Evolutionary conservation across 2,329 filamentous ascomycete genomes (phyloP).

Genomic region (Berkeleyomyces rouxiae): DNA sequence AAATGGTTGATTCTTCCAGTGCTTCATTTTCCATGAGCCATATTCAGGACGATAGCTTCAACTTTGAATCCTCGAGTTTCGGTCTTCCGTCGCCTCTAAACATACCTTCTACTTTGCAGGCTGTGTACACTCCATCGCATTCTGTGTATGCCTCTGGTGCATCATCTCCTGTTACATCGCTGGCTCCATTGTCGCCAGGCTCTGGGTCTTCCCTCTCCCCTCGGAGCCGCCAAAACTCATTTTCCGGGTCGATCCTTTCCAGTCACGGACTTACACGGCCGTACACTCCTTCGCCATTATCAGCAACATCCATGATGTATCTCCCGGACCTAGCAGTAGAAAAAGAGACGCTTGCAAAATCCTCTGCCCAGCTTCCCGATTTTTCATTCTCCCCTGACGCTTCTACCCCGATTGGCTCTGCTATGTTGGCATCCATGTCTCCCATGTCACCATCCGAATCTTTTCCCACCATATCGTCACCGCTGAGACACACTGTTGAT

Average conservation of each 20-base stretch:
- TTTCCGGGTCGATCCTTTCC: slow-evolving; percentile 2
- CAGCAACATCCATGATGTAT: slow-evolving; percentile 1
- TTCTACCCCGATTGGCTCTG: not conserved
- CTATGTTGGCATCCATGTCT: not conserved
- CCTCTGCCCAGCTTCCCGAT: not conserved
- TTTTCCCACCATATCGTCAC: not conserved
- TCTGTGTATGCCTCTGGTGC: slow-evolving; percentile 8
- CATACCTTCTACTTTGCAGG: slow-evolving; percentile 7
- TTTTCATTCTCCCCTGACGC: not conserved
- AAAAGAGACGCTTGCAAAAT: not conserved
- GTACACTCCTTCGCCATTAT: slow-evolving; percentile 11
- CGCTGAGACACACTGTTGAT: not conserved
- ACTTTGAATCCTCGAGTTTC: not conserved
- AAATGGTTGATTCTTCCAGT: slow-evolving; percentile 29
- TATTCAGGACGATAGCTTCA: not conserved
- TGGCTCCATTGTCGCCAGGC: not conserved
- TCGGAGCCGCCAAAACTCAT: not conserved
- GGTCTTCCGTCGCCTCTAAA: not conserved
- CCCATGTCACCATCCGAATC: not conserved
- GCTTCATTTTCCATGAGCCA: not conserved
- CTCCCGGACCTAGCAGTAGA: not conserved
- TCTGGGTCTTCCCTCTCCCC: not conserved
- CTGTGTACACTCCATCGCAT: slow-evolving; percentile 7
- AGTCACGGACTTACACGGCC: not conserved
- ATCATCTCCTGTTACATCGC: slow-evolving; percentile 7